phyloP scores from a whole-genome alignment of 73 alveolate species.

The Paramecium biaurelia region DNA sequence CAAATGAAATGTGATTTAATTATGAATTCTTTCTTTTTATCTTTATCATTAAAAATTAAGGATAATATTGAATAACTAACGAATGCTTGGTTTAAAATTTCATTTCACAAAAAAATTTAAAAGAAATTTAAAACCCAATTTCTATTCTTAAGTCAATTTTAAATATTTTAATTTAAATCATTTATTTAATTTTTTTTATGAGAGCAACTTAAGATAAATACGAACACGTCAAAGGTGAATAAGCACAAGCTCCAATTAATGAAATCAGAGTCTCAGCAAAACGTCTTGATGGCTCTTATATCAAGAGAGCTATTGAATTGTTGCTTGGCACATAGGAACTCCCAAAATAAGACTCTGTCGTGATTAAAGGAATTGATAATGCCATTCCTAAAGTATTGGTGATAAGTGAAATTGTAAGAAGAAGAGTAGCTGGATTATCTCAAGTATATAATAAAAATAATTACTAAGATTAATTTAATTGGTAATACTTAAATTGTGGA shows the following conservation, averaged over 20 bases:
- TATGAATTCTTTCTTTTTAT: not conserved
- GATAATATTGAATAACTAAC: too few species aligned
- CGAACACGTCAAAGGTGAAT: not conserved
- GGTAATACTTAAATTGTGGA: constrained; percentile 30
- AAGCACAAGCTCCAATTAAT: not conserved
- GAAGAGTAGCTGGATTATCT: constrained; percentile 35
- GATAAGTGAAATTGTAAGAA: constrained; percentile 39
- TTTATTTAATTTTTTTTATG: not conserved
- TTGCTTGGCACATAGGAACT: not conserved
- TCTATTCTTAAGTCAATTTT: not conserved
- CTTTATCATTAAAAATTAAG: too few species aligned
- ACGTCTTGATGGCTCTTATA: constrained; percentile 23
- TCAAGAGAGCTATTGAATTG: constrained; percentile 44
- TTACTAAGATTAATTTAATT: not conserved
- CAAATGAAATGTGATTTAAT: not conserved
- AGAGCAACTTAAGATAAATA: not conserved
- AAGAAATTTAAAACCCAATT: not conserved
- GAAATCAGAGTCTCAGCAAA: constrained; percentile 35
- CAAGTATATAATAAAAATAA: not conserved
- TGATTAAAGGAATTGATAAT: constrained; percentile 36
- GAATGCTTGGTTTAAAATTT: too few species aligned
- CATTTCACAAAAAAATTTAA: not conserved
- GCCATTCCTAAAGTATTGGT: constrained; percentile 39
- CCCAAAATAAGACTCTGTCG: not conserved
- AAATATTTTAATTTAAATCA: constrained; percentile 5